Evolutionary conservation across 75 land plant genomes (phyloP).

Genomic region (Isoetes taiwanensis): DNA sequence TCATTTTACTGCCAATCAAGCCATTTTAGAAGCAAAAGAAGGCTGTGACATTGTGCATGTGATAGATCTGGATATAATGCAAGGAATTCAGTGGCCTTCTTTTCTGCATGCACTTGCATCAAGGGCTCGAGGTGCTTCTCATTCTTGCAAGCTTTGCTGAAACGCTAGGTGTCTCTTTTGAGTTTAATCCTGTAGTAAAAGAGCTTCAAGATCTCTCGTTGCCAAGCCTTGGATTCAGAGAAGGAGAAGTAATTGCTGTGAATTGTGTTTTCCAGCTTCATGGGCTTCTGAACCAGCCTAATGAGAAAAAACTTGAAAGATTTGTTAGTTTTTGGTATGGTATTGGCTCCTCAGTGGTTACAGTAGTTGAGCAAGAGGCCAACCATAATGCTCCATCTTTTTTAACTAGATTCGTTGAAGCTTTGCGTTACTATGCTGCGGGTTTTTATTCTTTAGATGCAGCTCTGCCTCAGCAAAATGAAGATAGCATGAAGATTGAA

Average conservation of each 20-base stretch:
- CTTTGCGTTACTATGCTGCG: conserved; percentile 44
- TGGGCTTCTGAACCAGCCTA: conserved; percentile 32
- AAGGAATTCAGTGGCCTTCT: not conserved
- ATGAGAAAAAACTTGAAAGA: conserved; percentile 25
- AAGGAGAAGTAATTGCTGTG: conserved; percentile 29
- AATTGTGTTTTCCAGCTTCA: conserved; percentile 36
- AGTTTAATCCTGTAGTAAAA: conserved; percentile 63
- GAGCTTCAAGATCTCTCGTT: conserved; percentile 76
- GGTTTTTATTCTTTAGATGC: conserved; percentile 44
- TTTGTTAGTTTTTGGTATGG: conserved; percentile 35
- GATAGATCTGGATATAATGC: not conserved
- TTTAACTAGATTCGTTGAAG: conserved; percentile 42
- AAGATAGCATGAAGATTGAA: conserved; percentile 39
- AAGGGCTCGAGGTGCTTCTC: too few species aligned
- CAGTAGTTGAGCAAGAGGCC: conserved; percentile 49
- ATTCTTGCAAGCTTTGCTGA: conserved; percentile 28
- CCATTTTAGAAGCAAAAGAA: not conserved
- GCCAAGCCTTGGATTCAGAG: conserved; percentile 91
- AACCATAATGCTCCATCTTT: conserved; percentile 49
- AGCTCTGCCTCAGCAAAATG: conserved; percentile 30
- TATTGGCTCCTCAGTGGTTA: conserved; percentile 32
- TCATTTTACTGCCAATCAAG: conserved; percentile 6
- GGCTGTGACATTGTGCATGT: not conserved
- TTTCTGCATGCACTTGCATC: conserved; percentile 1
- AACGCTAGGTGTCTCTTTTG: conserved; percentile 37